These are phyloP conservation scores for Colletotrichum sp. DNA, from an alignment of 2,329 filamentous ascomycete species.

Conservation along the genomic window DNA sequence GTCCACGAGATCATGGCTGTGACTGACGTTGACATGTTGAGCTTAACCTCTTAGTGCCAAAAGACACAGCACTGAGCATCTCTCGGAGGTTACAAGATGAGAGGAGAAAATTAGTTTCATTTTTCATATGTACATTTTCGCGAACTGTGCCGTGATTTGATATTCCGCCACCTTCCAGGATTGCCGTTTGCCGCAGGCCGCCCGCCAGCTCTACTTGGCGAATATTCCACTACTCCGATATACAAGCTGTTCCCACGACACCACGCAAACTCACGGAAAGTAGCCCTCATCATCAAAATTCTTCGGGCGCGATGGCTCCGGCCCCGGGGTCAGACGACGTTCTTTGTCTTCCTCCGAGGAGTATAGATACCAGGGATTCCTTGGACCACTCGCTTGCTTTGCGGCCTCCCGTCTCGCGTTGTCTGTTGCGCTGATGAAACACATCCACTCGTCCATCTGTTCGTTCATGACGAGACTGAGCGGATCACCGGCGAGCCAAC, in stretches of 20 bases:
- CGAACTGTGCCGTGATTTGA: background rate
- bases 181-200: background rate
- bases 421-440: background rate
- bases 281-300: background rate
- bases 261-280: background rate
- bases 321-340: background rate
- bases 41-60: background rate
- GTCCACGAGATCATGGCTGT: background rate
- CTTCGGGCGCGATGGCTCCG: background rate
- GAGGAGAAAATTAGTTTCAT: background rate
- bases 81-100: background rate
- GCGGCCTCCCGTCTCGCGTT: background rate
- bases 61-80: background rate
- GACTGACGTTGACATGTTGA: background rate
- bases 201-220: background rate
- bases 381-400: background rate
- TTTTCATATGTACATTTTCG: background rate
- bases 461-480: background rate
- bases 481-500: background rate
- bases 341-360: background rate
- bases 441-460: background rate
- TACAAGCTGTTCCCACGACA: background rate
- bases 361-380: background rate
- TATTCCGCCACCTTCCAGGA: background rate
- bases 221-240: background rate